A percentile compares a stretch with the other conserved stretches of the same genome.
These are phyloP conservation scores for Xylaria grammica DNA, from an alignment of 495 filamentous ascomycete species.

Conservation along the genomic window DNA sequence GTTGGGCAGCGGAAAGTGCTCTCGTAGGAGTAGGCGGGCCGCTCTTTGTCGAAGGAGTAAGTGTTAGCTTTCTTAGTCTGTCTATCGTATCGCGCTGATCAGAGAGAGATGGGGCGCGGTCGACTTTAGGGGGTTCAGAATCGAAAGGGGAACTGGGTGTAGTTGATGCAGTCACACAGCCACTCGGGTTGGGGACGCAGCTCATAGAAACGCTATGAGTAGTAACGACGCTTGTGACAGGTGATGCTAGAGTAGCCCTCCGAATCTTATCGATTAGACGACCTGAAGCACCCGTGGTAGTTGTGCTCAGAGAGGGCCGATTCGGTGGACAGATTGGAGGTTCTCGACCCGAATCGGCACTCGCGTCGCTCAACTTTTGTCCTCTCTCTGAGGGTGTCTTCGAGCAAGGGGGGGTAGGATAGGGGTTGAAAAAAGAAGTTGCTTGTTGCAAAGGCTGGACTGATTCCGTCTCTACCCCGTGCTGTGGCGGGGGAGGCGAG, in stretches of 20 bases:
- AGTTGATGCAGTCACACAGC: constrained; percentile 56
- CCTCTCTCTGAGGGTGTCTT: constrained; percentile 61
- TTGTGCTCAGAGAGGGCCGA: constrained; percentile 40
- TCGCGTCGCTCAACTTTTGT: constrained; percentile 48
- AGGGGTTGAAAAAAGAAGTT: constrained; percentile 48
- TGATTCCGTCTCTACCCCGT: constrained; percentile 48
- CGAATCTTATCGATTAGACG: constrained; percentile 48
- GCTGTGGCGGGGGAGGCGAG: constrained; percentile 59
- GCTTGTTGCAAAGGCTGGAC: constrained; percentile 40
- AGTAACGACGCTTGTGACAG: constrained; percentile 70
- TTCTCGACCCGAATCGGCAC: constrained; percentile 47
- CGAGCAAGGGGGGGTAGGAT: constrained; percentile 64
- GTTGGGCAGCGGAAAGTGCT: constrained; percentile 67
- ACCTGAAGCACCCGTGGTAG: constrained; percentile 48
- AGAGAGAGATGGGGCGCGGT: constrained; percentile 58
- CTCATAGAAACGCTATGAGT: constrained; percentile 69
- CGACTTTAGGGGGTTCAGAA: constrained; percentile 50
- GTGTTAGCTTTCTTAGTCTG: constrained; percentile 87
- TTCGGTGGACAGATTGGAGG: constrained; percentile 29
- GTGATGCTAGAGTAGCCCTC: constrained; percentile 57
- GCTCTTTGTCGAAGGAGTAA: constrained; percentile 79
- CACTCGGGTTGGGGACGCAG: constrained; percentile 77
- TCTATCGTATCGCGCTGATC: constrained; percentile 63
- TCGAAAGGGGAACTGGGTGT: constrained; percentile 60
- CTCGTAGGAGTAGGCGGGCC: constrained; percentile 86